Evolutionary conservation across 2,329 filamentous ascomycete genomes (phyloP), one percentile per base, ranked within the genome.

Genomic region (Epichloe brachyelytri): DNA sequence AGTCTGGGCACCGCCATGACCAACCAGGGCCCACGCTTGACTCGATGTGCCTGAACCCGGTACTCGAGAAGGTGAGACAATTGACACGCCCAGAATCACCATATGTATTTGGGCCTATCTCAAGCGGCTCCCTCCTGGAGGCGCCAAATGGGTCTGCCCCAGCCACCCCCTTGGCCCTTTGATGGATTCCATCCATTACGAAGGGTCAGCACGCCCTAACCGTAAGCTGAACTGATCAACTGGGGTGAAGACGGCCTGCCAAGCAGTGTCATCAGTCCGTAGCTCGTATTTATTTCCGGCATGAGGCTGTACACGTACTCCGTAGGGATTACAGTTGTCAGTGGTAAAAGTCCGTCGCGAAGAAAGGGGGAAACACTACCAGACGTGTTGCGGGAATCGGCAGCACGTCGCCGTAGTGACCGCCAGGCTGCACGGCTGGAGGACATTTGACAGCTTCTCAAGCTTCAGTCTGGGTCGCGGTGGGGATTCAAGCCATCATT

Each of bases 11-110:
- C 34, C 40, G 41, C 48, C 41, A 45, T 45, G 14, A 10, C 40
- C 19, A 44, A 11, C 46, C 46, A 48, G 34, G 20, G 30, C 17
- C 44, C 30, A 48, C 45, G 45, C 33, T 26, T 47, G 19, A 46
- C 26, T 46, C 34, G 10, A 15, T 39, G 44, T 36, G 15, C 48
- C 40, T 43, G 39, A 30, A 17, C 26, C n/a, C 30, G 39, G 30
- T 40, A n/a, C 40, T 39, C 34, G 48, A 39, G 41, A 45, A 45
- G 15, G 26, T 50, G 48, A 45, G 48, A 50, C 48, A 50, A 48
- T 39, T 44, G 40, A 19, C 48, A 49, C 48, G 33, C 39, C 40
- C n/a, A 37, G 46, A 40, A 48, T 10, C 17, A 39, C 4, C 22
- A 34, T 34, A n/a, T n/a, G n/a, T n/a, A 17, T n/a, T 34, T 20